phyloP scores from a whole-genome alignment of 176 grass and related monocot species.

The Avena insularis region DNA sequence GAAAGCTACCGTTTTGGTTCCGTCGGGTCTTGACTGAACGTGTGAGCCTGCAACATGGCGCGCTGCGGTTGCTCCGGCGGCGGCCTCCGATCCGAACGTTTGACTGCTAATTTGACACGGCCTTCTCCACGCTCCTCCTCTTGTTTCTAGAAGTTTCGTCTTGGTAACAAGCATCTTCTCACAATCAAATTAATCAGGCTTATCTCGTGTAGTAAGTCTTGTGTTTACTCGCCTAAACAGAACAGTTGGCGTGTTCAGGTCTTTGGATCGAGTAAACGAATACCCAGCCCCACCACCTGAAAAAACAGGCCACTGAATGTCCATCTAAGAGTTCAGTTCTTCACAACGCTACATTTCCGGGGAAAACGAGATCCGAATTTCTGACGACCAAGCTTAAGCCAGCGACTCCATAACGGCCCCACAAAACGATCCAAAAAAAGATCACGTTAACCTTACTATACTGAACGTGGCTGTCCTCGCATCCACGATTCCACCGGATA shows the following conservation, averaged over 20 bases:
- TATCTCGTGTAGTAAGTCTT: too few species aligned
- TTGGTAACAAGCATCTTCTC: neutral
- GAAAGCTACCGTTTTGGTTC: constrained; percentile 29
- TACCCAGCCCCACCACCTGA: neutral
- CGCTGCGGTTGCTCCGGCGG: constrained; percentile 44
- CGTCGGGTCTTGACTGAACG: constrained; percentile 20
- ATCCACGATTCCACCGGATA: constrained; percentile 36
- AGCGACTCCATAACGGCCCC: neutral
- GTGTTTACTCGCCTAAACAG: neutral
- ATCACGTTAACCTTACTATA: neutral
- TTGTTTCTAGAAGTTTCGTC: constrained; percentile 20
- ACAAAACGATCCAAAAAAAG: constrained; percentile 1
- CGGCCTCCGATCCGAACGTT: constrained; percentile 24
- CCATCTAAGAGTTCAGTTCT: constrained; percentile 10
- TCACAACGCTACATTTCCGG: constrained; percentile 13
- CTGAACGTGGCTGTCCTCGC: constrained; percentile 17
- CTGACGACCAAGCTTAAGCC: neutral
- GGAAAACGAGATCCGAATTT: constrained; percentile 20
- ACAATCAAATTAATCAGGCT: neutral
- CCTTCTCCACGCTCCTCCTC: neutral
- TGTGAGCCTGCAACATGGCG: constrained; percentile 25
- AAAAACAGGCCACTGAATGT: neutral
- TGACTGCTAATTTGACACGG: neutral
- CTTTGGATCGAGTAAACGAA: neutral
- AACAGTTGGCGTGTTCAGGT: neutral